Conservation (phyloP, 2,329 filamentous ascomycete genomes). For the Ploettnerulaceae sp. region DNA sequence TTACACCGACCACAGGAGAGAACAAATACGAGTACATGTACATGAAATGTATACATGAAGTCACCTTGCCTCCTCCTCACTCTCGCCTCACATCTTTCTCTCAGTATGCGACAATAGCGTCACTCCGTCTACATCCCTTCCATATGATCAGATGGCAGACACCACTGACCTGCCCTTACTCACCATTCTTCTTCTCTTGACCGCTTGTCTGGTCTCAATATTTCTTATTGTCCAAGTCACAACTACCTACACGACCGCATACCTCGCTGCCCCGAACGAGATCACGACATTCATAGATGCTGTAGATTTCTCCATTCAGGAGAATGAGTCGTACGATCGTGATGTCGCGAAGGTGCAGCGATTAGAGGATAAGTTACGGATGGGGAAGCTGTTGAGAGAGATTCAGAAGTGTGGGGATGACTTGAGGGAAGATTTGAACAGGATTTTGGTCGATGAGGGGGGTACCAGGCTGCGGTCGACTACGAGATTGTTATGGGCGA, state of each 20-base stretch:
- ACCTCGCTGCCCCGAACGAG: constrained; percentile 53
- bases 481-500: constrained; percentile 55
- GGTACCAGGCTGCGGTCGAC: constrained; percentile 42
- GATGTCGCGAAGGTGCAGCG: constrained; percentile 53
- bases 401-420: constrained; percentile 58
- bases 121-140: constrained; percentile 1
- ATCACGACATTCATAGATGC: constrained; percentile 54
- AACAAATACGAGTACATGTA: background rate
- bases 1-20: background rate
- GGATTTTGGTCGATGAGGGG: constrained; percentile 44
- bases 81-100: constrained; percentile 1
- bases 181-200: constrained; percentile 51
- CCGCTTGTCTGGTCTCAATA: constrained; percentile 52
- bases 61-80: constrained; percentile 9
- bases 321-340: constrained; percentile 60
- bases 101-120: constrained; percentile 19
- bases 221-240: constrained; percentile 50
- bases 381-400: constrained; percentile 53
- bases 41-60: constrained; percentile 7
- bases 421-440: constrained; percentile 54
- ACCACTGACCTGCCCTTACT: constrained; percentile 27
- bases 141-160: constrained; percentile 26
- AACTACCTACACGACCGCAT: constrained; percentile 50
- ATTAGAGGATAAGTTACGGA: constrained; percentile 58
- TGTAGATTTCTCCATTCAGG: constrained; percentile 53